Base-by-base conservation (phyloP, 1,139 yeast genomes). In the Saccharomyces hybrid region DNA sequence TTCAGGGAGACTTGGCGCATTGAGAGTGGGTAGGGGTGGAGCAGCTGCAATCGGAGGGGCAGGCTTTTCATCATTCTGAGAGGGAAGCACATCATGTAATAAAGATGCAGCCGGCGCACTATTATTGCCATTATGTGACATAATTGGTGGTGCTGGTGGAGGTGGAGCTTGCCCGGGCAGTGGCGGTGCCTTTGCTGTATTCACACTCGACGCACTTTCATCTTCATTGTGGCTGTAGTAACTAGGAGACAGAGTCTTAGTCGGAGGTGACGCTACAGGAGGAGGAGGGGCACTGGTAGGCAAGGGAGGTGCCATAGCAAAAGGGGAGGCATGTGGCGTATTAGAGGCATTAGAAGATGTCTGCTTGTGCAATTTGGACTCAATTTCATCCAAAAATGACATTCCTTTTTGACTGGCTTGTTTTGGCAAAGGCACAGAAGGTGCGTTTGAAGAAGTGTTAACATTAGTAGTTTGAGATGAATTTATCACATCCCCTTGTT, bases 381-480 rank as follows among this genome's bases (percentile, higher is more conserved):
- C 54, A 52, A 65, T 65, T 53, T 66, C 69, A 47, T 60, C 58
- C 32, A 66, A 50, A 52, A 65, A 64, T 21, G 69, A 64, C 61
- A 61, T 59, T 24, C 62, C 62, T 4, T 55, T 38, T 38, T 38
- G 44, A 4, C 24, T 9, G 12, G n/a, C 5, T n/a, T 38, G 44
- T 2, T 38, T 19, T 16, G 44, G 24, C 11, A 26, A 16, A 16
- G 8, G 59, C 14, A 56, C 56, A 6, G 55, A 27, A 5, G 60
- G 26, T 8, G 61, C 54, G 2, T 57, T 46, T 6, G 72, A 58
- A 5, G 54, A 53, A 27, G 52, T 28, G 1, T 54, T 50, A 9
- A 60, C 34, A 2, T 52, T 51, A 21, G 57, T 49, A 5, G 49
- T 52, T 34, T 49, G 26, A 19, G 54, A 27, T 29, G 57, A 49